Evolutionary conservation across 768 basidiomycete species (phyloP).

Genomic region (Russula compacta): DNA sequence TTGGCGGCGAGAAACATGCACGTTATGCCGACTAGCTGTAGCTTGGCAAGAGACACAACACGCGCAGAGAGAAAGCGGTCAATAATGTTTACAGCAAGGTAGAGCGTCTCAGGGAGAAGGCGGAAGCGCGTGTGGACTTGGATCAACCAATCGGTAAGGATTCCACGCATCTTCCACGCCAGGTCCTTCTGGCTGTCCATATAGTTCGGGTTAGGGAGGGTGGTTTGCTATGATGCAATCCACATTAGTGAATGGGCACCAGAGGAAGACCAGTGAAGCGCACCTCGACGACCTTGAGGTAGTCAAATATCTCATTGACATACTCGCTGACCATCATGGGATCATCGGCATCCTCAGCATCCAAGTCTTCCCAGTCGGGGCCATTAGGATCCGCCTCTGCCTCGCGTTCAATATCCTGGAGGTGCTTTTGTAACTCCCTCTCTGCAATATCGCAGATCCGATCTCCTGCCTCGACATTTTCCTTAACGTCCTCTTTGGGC

Average conservation of each 20-base stretch:
- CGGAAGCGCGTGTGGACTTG: constrained; percentile 84
- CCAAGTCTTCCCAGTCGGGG: constrained; percentile 81
- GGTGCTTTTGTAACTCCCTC: constrained; percentile 27
- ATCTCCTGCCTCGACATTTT: constrained; percentile 36
- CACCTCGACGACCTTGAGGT: constrained; percentile 83
- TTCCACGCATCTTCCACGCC: constrained; percentile 81
- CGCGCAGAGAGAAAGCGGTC: constrained; percentile 56
- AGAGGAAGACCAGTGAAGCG: constrained; percentile 16
- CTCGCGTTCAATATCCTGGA: constrained; percentile 33
- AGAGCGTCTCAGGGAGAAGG: constrained; percentile 83
- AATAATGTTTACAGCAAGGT: constrained; percentile 78
- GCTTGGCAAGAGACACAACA: constrained; percentile 49
- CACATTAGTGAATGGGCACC: constrained; percentile 8
- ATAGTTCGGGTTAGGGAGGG: constrained; percentile 77
- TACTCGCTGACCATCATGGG: constrained; percentile 98
- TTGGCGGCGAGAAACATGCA: constrained; percentile 85
- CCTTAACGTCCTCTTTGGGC: constrained; percentile 27
- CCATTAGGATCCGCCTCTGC: constrained; percentile 58
- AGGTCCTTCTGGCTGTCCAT: constrained; percentile 79
- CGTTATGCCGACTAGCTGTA: constrained; percentile 79
- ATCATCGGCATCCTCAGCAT: constrained; percentile 85
- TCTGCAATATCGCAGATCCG: constrained; percentile 27
- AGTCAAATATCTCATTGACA: constrained; percentile 86
- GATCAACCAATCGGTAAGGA: constrained; percentile 89
- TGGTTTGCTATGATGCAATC: constrained; percentile 41